Conservation (phyloP, 179 eudicot genomes). For the Silene coronaria region DNA sequence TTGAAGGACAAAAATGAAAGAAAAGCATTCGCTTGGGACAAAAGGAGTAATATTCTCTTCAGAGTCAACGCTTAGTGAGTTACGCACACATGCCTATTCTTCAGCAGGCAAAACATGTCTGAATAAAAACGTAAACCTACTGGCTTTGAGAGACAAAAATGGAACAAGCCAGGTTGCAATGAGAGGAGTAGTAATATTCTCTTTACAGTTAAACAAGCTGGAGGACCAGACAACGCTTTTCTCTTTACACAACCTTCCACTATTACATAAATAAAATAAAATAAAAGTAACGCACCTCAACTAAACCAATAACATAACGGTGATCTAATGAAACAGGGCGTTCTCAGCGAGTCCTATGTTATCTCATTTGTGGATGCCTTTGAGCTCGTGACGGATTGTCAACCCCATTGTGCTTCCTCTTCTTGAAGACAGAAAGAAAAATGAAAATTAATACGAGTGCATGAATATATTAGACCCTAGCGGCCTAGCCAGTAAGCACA, state of each 20-base stretch:
- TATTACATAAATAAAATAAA: neutral
- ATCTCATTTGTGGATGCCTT: slow-evolving; percentile 9
- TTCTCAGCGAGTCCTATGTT: neutral
- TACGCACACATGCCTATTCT: no score
- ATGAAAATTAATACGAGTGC: neutral
- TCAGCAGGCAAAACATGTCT: no score
- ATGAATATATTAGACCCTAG: neutral
- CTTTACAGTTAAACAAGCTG: neutral
- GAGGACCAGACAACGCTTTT: neutral
- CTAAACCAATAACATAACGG: neutral
- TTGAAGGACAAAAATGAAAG: no score
- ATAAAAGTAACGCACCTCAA: neutral
- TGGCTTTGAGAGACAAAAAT: no score
- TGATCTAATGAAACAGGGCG: neutral
- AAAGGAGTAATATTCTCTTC: neutral
- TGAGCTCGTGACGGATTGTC: slow-evolving; percentile 1
- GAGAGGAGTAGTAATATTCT: no score
- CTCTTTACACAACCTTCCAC: no score
- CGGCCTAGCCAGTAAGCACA: no score
- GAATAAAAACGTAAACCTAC: no score
- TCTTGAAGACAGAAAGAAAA: neutral
- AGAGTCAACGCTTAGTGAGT: neutral
- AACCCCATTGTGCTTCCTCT: slow-evolving; percentile 4
- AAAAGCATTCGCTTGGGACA: no score
- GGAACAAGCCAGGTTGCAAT: no score